These are phyloP conservation scores for Panus rudis DNA, from an alignment of 768 basidiomycete species.

Conservation along the genomic window DNA sequence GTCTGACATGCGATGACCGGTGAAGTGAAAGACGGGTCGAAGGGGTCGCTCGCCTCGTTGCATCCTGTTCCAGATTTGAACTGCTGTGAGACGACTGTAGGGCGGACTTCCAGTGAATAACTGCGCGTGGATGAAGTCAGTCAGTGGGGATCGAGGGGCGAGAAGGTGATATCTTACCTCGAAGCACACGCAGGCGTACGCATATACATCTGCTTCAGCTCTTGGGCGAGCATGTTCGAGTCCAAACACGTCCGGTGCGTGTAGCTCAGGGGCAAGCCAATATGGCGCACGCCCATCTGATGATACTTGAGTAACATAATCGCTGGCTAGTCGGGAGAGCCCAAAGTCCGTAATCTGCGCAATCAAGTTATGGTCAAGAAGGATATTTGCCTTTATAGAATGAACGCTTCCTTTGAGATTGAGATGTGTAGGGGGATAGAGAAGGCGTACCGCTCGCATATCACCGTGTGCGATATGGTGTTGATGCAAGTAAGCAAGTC, in stretches of 20 bases:
- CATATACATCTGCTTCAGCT: slow-evolving; percentile 1
- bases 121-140: too few species aligned
- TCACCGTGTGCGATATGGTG: slow-evolving; percentile 5
- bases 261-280: slow-evolving; percentile 5
- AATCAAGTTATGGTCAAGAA: background rate
- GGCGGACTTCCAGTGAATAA: background rate
- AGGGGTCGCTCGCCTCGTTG: background rate
- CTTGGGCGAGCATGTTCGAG: background rate
- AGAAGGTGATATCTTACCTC: slow-evolving; percentile 5
- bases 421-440: background rate
- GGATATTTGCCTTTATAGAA: slow-evolving; percentile 2
- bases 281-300: background rate
- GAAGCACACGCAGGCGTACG: slow-evolving; percentile 4
- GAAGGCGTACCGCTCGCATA: slow-evolving; percentile 1
- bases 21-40: too few species aligned
- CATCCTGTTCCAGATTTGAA: background rate
- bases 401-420: too few species aligned
- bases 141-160: too few species aligned
- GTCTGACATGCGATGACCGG: too few species aligned
- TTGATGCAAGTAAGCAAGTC: slow-evolving; percentile 3
- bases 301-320: background rate
- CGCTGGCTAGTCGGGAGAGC: background rate
- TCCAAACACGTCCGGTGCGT: slow-evolving; percentile 1
- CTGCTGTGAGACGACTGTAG: background rate
- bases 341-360: slow-evolving; percentile 3